Evolutionary conservation across 208 protist species (phyloP).

Genomic region (Acanthamoeba pearcei): DNA sequence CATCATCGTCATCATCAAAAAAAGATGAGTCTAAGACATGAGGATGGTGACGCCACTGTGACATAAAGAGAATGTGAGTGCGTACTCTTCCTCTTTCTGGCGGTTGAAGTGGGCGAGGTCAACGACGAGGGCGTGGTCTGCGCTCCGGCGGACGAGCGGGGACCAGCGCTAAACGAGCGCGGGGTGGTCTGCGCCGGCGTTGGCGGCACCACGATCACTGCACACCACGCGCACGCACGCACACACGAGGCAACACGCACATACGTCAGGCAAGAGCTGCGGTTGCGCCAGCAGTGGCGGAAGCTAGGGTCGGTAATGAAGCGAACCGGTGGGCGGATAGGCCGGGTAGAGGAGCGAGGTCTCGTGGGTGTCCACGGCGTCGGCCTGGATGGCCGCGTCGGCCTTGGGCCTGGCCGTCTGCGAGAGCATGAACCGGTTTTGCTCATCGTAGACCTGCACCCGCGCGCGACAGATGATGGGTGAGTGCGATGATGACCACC

Average conservation of each 20-base stretch:
- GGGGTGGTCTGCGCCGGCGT: neutral
- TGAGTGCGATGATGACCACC: no score
- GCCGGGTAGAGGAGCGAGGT: conserved; percentile 7
- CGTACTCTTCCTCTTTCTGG: neutral
- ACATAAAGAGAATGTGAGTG: neutral
- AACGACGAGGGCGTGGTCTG: neutral
- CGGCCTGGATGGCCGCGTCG: conserved; percentile 54
- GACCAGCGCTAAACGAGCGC: neutral
- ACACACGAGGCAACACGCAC: neutral
- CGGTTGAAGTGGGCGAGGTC: neutral
- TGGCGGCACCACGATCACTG: neutral
- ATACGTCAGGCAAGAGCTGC: neutral
- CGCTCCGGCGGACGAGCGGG: neutral
- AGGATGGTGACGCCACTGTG: no score
- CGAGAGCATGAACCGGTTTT: conserved; percentile 44
- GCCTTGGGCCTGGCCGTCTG: conserved; percentile 61
- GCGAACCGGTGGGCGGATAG: neutral
- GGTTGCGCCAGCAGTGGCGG: neutral
- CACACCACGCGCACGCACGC: neutral
- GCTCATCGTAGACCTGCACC: neutral
- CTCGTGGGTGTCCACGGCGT: conserved; percentile 3
- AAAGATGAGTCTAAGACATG: no score
- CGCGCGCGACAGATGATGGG: neutral
- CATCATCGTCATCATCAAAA: no score
- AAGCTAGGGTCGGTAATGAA: neutral